Percentiles rank a stretch among this genome's conserved stretches.
phyloP scores from a whole-genome alignment of 2,329 filamentous ascomycete species.

The Pezicula rhizophila region DNA sequence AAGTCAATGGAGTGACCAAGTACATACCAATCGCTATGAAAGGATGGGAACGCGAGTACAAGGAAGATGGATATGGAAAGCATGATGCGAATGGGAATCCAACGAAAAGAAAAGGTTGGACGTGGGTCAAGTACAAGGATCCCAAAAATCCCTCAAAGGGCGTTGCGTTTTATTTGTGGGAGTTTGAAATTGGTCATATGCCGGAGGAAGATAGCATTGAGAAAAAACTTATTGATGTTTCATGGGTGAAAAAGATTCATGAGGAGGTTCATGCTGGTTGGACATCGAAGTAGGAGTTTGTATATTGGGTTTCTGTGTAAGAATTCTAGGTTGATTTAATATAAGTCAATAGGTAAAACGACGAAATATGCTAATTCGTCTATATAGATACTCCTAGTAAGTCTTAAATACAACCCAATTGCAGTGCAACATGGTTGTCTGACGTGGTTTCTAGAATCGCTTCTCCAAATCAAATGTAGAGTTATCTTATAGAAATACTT shows the following conservation, averaged over 20 bases:
- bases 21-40: background rate
- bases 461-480: no score
- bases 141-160: background rate
- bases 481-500: no score
- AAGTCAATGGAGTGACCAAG: background rate
- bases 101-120: background rate
- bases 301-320: no score
- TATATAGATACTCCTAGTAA: no score
- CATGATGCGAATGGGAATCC: background rate
- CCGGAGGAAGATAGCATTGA: background rate
- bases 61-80: background rate
- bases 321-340: no score
- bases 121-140: constrained; percentile 1
- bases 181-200: background rate
- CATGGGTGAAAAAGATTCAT: background rate
- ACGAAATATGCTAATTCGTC: no score
- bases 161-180: background rate
- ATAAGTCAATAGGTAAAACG: no score
- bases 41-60: background rate
- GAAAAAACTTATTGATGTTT: background rate
- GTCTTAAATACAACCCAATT: no score
- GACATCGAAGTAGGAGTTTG: background rate
- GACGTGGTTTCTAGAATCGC: no score
- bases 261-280: background rate
- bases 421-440: no score